These are phyloP conservation scores for Aphanomyces euteiches DNA, from an alignment of 352 stramenopile species.

Conservation along the genomic window DNA sequence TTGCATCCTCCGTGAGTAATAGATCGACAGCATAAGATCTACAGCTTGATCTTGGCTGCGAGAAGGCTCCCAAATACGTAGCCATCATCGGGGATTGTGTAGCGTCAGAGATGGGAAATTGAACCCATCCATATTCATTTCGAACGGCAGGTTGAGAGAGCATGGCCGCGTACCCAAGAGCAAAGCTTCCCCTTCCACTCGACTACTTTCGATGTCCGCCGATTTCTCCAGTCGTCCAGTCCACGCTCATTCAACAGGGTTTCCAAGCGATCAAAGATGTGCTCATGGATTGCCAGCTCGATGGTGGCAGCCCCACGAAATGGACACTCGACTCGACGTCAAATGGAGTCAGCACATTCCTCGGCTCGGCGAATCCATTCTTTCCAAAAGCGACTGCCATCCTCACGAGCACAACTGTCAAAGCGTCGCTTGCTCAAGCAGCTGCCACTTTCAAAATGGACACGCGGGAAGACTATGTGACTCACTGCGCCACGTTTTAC, in stretches of 20 bases:
- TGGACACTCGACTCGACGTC: not conserved
- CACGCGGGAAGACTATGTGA: not conserved
- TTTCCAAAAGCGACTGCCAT: not conserved
- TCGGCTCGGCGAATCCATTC: not conserved
- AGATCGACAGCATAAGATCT: too few relatives aligned
- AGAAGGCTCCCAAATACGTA: too few relatives aligned
- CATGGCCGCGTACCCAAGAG: too few relatives aligned
- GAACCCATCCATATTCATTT: too few relatives aligned
- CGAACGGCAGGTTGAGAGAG: too few relatives aligned
- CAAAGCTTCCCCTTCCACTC: not conserved
- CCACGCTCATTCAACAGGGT: not conserved
- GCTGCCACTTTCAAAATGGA: not conserved
- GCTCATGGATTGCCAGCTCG: not conserved
- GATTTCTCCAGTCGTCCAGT: not conserved
- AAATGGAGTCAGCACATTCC: not conserved
- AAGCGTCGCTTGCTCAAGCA: not conserved
- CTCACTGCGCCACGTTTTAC: not conserved
- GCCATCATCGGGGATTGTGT: too few relatives aligned
- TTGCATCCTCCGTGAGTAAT: too few relatives aligned
- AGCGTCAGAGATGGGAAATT: too few relatives aligned
- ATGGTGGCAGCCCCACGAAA: not conserved
- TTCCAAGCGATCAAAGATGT: not conserved
- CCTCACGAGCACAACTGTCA: not conserved
- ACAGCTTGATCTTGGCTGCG: too few relatives aligned
- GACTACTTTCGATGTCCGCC: not conserved